Conservation (phyloP, 2,329 filamentous ascomycete genomes). For the Coleophoma cylindrospora region DNA sequence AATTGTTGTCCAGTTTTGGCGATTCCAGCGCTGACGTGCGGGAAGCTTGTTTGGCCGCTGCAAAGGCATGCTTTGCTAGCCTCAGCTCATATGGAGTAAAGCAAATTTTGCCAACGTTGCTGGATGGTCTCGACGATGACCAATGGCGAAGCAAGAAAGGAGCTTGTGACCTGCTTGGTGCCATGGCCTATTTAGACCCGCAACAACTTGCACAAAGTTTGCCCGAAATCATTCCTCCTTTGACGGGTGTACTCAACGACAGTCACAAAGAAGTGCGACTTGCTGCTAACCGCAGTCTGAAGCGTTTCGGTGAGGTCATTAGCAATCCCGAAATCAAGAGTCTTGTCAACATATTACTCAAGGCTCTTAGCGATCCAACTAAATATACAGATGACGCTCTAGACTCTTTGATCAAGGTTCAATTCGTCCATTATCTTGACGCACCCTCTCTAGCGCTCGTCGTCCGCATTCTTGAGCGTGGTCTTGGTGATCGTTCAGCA, state of each 20-base stretch:
- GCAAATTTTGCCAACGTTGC: constrained; percentile 83
- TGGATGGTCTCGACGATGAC: constrained; percentile 87
- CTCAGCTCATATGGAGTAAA: constrained; percentile 96
- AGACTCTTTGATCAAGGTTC: constrained; percentile 94
- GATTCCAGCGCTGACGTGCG: constrained; percentile 85
- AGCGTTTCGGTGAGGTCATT: constrained; percentile 97
- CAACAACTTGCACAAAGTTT: constrained; percentile 89
- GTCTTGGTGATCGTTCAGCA: constrained; percentile 81
- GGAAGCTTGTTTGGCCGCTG: constrained; percentile 86
- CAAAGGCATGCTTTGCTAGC: constrained; percentile 89
- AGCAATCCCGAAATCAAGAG: constrained; percentile 96
- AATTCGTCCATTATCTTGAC: constrained; percentile 97
- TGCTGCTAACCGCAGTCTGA: constrained; percentile 91
- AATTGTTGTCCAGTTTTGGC: constrained; percentile 83
- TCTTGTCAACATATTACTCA: constrained; percentile 84
- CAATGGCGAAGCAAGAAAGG: constrained; percentile 99
- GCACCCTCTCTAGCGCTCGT: constrained; percentile 92
- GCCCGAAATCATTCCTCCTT: constrained; percentile 92
- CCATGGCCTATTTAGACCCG: constrained; percentile 97
- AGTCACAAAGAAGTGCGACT: constrained; percentile 95
- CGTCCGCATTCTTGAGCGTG: constrained; percentile 91
- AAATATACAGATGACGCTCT: constrained; percentile 95
- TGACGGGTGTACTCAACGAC: constrained; percentile 92
- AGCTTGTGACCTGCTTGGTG: constrained; percentile 91
- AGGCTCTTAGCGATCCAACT: constrained; percentile 94